Base-by-base conservation (phyloP, 129 eudicot genomes). In the Pulicaria dysenterica region DNA sequence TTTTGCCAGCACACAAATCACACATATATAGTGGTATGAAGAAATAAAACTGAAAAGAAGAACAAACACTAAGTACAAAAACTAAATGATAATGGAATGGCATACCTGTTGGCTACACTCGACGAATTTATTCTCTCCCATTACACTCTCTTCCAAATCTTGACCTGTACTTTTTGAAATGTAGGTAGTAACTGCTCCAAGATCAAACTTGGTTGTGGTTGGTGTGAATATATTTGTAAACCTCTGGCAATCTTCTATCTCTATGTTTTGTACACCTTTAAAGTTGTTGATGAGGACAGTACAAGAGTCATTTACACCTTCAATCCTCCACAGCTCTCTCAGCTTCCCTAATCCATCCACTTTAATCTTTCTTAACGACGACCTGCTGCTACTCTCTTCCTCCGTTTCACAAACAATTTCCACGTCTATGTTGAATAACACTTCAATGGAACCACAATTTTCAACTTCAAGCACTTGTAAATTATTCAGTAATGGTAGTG, bases 181-280 rank as follows among this genome's bases (percentile, higher is more conserved):
- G 58, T 53, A 16, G 9, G 2, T 0, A 3, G 38, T 56, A 58
- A 61, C 31, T 8, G 7, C 49, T 5, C 37, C 6, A 5, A 62
- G 11, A 41, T 62, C 50, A 63, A 63, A 63, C 1, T 63, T 40
- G n/a, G 14, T 4, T 40, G 69, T 63, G 47, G 34, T 0, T n/a
- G 69, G 69, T 14, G 69, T 63, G n/a, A 16, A 63, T 62, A 62
- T 3, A 62, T 14, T 14, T 40, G 3, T 15, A 41, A 62, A 62
- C 49, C 19, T 15, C 49, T 1, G 3, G 9, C 68, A 62, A 3
- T 1, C 0, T 0, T 4, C 0, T 63, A 63, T 16, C 3, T 4
- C 7, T 13, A 63, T 63, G 14, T 7, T 8, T 41, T 63, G 13
- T 14, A 41, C 69, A 8, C 36, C 37, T 41, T 63, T 8, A 41